A percentile compares a stretch with the other conserved stretches of the same genome.
These are phyloP conservation scores for Pilaira anomala DNA, from an alignment of 192 early-diverging fungal species.

Conservation along the genomic window DNA sequence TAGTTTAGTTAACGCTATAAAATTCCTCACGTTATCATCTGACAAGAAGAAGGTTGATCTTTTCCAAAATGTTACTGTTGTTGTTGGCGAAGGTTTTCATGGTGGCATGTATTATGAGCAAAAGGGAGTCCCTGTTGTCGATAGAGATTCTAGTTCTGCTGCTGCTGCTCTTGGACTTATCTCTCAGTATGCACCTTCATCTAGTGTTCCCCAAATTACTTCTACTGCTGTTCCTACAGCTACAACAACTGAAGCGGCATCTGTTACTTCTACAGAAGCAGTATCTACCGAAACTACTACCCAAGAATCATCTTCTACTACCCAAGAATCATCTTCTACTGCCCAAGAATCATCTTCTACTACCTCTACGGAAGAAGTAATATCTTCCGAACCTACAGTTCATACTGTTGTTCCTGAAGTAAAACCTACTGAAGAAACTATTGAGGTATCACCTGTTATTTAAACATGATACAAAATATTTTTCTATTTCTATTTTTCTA, in stretches of 20 bases:
- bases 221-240: neutral
- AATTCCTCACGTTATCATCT: neutral
- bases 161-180: neutral
- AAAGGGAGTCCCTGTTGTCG: neutral
- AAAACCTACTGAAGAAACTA: neutral
- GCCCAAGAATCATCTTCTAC: neutral
- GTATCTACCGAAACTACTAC: neutral
- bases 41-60: constrained; percentile 14
- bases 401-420: too few relatives aligned
- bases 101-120: constrained; percentile 22
- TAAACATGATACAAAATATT: too few relatives aligned
- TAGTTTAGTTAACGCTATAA: neutral
- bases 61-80: constrained; percentile 23
- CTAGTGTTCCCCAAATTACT: neutral
- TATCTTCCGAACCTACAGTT: too few relatives aligned
- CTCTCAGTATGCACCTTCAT: neutral
- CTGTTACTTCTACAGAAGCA: neutral
- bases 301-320: neutral
- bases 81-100: constrained; percentile 20
- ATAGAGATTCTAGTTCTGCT: neutral
- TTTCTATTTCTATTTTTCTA: too few relatives aligned
- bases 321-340: neutral
- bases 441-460: neutral
- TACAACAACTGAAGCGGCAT: neutral
- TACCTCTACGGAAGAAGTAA: too few relatives aligned